A percentile compares a stretch with the other conserved stretches of the same genome.
These are phyloP conservation scores for Penicillium parvum DNA, from an alignment of 495 filamentous ascomycete species.

Conservation along the genomic window DNA sequence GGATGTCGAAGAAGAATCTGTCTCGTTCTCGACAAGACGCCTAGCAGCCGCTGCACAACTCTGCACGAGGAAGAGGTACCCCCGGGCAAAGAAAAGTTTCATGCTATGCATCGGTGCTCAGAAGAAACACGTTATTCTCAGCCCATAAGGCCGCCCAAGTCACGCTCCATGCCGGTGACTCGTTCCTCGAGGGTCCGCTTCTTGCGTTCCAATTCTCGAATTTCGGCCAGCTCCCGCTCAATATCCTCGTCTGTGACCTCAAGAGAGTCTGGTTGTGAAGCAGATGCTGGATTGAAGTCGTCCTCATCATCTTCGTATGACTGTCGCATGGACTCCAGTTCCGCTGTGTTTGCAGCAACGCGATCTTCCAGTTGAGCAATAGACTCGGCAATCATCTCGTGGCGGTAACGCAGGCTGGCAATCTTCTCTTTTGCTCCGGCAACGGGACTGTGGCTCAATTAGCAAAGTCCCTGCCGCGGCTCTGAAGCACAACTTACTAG, in stretches of 20 bases:
- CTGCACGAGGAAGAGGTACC: no score
- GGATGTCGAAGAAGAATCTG: no score
- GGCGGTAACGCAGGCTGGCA: conserved; percentile 61
- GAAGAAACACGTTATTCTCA: no score
- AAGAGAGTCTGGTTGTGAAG: conserved; percentile 41
- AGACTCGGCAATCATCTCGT: conserved; percentile 67
- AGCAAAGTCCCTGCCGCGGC: background rate
- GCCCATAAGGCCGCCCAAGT: conserved; percentile 62
- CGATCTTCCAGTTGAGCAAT: conserved; percentile 73
- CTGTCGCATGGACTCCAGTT: conserved; percentile 70
- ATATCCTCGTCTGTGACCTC: conserved; percentile 70
- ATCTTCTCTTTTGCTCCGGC: conserved; percentile 80
- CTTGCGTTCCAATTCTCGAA: conserved; percentile 94
- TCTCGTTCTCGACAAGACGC: no score
- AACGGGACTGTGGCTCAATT: conserved; percentile 53
- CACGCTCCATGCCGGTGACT: conserved; percentile 73
- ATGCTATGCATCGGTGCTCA: no score
- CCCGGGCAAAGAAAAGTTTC: no score
- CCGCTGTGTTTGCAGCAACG: conserved; percentile 70
- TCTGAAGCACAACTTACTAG: conserved; percentile 53
- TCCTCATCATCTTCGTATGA: conserved; percentile 39
- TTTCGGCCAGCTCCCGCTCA: conserved; percentile 88
- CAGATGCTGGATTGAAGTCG: conserved; percentile 28
- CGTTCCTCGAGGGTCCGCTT: conserved; percentile 73
- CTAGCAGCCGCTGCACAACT: no score